Base-by-base conservation (phyloP, 1,284 basidiomycete genomes). In the Pseudozyma tsukubaensis region DNA sequence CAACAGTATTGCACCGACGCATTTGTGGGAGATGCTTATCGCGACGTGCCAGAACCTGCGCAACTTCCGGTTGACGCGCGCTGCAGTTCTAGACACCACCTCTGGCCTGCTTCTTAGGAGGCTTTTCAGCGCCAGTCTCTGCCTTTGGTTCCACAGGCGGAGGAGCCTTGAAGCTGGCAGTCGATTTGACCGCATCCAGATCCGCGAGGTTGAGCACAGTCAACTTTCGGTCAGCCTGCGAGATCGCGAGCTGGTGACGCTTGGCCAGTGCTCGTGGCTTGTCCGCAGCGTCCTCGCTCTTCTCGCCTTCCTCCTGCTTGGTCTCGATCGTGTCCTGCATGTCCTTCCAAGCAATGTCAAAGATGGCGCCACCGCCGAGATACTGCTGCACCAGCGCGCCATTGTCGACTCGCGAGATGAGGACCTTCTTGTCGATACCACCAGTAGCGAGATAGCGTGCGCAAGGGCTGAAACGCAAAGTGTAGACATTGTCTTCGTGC, bases 401-500 rank as follows among this genome's bases (percentile, higher is more conserved):
- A 39, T 69, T 72, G 65, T 76, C 58, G 24, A 82, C 66, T 10
- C 80, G 73, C 18, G 76, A 74, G 34, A 84, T 70, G 39, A 76
- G 36, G 18, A 82, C 76, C 51, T 72, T 73, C 59, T 75, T 69
- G 61, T 84, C 83, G 51, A 82, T 80, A 11, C 81, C 80, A 11
- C 83, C 83, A 1, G 83, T 83, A 2, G 79, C 82, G 10, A 84
- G 50, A 58, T 78, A 83, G 14, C 77, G 70, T 8, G 75, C 82
- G 54, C 77, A 79, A 0, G 83, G 82, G 36, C 76, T 79, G 59
- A 81, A 84, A 18, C 77, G 72, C 36, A 83, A 39, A 2, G 79
- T 75, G 71, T 81, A 81, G 39, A 84, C 82, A 24, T 70, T 77
- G 65, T 83, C 80, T 32, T 74, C 74, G 69, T 84, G 83, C 16